A percentile compares a stretch with the other conserved stretches of the same genome.
phyloP scores from a whole-genome alignment of 371 early-diverging fungal species.

The Rhizopus sp. region DNA sequence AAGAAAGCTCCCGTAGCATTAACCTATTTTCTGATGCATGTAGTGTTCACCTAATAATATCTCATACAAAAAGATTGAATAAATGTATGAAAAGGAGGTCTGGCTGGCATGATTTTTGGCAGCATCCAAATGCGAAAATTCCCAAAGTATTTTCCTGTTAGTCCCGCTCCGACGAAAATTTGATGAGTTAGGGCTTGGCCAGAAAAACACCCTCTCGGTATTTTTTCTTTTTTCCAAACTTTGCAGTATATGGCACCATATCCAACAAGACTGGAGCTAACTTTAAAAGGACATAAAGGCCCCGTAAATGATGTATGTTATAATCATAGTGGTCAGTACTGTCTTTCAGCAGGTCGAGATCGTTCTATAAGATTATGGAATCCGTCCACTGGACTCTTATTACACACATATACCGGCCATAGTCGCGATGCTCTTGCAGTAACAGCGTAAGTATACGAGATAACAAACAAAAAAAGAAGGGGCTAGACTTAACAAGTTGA shows the following conservation, averaged over 20 bases:
- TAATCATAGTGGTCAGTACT: constrained; percentile 72
- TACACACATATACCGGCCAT: constrained; percentile 82
- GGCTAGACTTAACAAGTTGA: constrained; percentile 6
- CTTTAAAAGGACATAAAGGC: constrained; percentile 63
- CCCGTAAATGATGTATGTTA: constrained; percentile 67
- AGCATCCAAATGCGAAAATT: no score
- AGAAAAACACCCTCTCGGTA: no score
- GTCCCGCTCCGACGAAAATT: no score
- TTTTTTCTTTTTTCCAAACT: constrained; percentile 6
- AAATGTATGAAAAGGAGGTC: no score
- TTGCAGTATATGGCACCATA: constrained; percentile 29
- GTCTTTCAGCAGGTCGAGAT: constrained; percentile 82
- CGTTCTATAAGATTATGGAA: constrained; percentile 79
- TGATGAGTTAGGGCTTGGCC: no score
- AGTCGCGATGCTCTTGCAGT: constrained; percentile 83
- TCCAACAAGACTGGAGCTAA: constrained; percentile 38
- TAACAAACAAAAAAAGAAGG: background rate
- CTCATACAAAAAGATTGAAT: no score
- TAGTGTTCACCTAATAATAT: no score
- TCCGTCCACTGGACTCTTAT: constrained; percentile 61
- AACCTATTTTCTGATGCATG: no score
- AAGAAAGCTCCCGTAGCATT: no score
- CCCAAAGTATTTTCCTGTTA: no score
- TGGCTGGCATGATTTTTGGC: no score
- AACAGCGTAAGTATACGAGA: constrained; percentile 53